A percentile compares a stretch with the other conserved stretches of the same genome.
phyloP scores from a whole-genome alignment of 1,284 basidiomycete genomes.

The Paramarasmius palmivorus region DNA sequence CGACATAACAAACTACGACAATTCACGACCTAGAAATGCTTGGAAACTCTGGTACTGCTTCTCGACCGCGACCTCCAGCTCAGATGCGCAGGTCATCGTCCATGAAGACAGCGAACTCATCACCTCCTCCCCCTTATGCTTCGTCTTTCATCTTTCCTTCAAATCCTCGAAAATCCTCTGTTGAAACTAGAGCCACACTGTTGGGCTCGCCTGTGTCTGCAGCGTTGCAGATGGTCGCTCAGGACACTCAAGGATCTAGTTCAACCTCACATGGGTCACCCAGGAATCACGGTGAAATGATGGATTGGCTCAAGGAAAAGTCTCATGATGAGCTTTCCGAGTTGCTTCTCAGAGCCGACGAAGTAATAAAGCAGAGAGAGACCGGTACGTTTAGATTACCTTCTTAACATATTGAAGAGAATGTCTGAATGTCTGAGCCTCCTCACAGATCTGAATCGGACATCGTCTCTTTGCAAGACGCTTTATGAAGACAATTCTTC shows the following conservation, averaged over 20 bases:
- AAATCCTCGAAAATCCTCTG: constrained; percentile 14
- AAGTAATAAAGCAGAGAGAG: constrained; percentile 74
- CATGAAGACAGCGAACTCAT: constrained; percentile 27
- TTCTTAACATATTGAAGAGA: constrained; percentile 5
- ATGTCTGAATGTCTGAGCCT: constrained; percentile 19
- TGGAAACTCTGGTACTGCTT: constrained; percentile 40
- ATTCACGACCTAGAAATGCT: constrained; percentile 38
- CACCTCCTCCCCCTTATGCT: constrained; percentile 60
- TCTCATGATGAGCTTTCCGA: constrained; percentile 59
- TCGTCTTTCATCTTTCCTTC: constrained; percentile 25
- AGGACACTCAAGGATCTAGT: constrained; percentile 20
- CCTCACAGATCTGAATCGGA: constrained; percentile 61
- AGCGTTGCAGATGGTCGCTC: constrained; percentile 30
- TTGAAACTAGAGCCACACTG: constrained; percentile 25
- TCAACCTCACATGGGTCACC: background rate
- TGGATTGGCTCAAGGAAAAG: constrained; percentile 57
- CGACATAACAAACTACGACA: background rate
- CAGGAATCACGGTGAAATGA: constrained; percentile 24
- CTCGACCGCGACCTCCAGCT: constrained; percentile 62
- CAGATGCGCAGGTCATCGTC: constrained; percentile 48
- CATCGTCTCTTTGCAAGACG: constrained; percentile 66
- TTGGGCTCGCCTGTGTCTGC: constrained; percentile 39
- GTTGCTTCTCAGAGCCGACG: constrained; percentile 63
- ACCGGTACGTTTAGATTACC: constrained; percentile 50
- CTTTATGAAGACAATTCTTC: constrained; percentile 69